These are phyloP conservation scores for Coemansia sp. DNA, from an alignment of 192 early-diverging fungal genomes.

Conservation along the genomic window DNA sequence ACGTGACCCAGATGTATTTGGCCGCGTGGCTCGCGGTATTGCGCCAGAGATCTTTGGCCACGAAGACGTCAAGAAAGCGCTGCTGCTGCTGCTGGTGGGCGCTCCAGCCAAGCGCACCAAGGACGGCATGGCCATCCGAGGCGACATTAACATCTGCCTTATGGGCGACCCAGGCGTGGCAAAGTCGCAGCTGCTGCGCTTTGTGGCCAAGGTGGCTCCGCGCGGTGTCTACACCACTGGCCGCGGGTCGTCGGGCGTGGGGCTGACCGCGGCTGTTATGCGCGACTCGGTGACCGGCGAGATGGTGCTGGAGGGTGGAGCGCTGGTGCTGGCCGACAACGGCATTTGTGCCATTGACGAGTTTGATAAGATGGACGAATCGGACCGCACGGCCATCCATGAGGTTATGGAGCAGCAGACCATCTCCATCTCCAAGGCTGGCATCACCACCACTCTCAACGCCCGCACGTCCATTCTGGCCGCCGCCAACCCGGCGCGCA, in stretches of 20 bases:
- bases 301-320: constrained; percentile 96
- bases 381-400: constrained; percentile 94
- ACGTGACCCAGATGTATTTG: constrained; percentile 72
- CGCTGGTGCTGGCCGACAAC: constrained; percentile 95
- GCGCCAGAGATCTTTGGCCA: constrained; percentile 92
- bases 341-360: constrained; percentile 99
- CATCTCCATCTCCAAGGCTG: constrained; percentile 95
- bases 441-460: constrained; percentile 96
- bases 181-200: constrained; percentile 96
- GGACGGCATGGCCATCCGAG: constrained; percentile 96
- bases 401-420: constrained; percentile 99
- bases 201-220: constrained; percentile 90
- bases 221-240: constrained; percentile 97
- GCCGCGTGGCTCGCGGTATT: constrained; percentile 68
- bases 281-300: constrained; percentile 92
- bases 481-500: constrained; percentile 95
- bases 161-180: constrained; percentile 99
- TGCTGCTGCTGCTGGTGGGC: constrained; percentile 81
- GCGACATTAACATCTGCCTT: constrained; percentile 94
- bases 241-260: constrained; percentile 90
- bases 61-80: constrained; percentile 89
- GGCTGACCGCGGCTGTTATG: constrained; percentile 92
- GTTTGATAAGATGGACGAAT: constrained; percentile 99
- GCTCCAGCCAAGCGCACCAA: constrained; percentile 72
- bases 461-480: constrained; percentile 93